A percentile compares a stretch with the other conserved stretches of the same genome.
phyloP scores from a whole-genome alignment of 2,329 filamentous ascomycete species.

The Cercospora canescens region DNA sequence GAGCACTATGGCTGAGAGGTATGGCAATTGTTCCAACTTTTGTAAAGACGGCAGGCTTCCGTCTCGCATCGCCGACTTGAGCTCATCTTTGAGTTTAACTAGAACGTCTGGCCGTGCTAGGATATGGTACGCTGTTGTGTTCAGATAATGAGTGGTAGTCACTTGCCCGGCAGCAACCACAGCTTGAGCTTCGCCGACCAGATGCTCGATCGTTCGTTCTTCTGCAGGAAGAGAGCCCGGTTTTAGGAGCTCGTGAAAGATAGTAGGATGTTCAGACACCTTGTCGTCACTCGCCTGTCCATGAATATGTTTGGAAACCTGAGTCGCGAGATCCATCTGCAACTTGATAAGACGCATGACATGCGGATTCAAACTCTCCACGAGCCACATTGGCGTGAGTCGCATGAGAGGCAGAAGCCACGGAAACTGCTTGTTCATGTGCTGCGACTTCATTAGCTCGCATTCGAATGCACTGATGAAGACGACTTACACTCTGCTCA shows the following conservation, averaged over 20 bases:
- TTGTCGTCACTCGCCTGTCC: constrained; percentile 5
- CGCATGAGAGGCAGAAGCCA: constrained; percentile 12
- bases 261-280: constrained; percentile 3
- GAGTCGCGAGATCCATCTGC: constrained; percentile 9
- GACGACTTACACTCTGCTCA: constrained; percentile 8
- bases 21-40: constrained; percentile 22
- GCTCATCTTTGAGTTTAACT: constrained; percentile 40
- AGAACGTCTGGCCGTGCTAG: constrained; percentile 37
- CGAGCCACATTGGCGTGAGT: constrained; percentile 11
- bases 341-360: constrained; percentile 16
- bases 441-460: not conserved
- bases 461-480: not conserved
- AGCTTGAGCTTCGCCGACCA: constrained; percentile 40
- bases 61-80: constrained; percentile 25
- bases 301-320: constrained; percentile 11
- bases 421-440: constrained; percentile 18
- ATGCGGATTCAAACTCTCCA: constrained; percentile 13
- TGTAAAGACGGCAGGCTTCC: not conserved
- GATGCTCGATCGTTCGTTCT: constrained; percentile 4
- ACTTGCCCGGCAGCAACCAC: constrained; percentile 50
- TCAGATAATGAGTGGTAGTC: constrained; percentile 45
- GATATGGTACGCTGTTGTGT: constrained; percentile 44
- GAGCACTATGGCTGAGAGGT: constrained; percentile 21
- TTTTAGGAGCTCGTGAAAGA: constrained; percentile 11
- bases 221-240: not conserved